phyloP scores from a whole-genome alignment of 75 land plant species.

The Sequoia sempervirens region DNA sequence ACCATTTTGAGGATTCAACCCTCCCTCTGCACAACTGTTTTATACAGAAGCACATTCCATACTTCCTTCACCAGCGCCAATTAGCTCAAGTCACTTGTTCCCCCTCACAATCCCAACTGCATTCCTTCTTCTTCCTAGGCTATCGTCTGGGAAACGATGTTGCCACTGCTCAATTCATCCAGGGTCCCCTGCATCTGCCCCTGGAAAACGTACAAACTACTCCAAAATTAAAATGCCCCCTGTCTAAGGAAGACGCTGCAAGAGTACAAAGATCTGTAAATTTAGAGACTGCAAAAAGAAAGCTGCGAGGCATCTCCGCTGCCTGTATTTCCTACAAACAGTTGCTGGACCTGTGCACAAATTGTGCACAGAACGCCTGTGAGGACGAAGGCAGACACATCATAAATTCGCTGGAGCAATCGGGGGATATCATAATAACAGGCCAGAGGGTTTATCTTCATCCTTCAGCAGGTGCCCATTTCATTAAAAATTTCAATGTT shows the following conservation, averaged over 20 bases:
- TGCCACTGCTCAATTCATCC: no score
- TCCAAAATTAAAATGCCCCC: not conserved
- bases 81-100: no score
- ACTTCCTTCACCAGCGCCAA: no score
- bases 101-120: no score
- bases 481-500: not conserved
- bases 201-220: not conserved
- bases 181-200: no score
- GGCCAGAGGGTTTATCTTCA: constrained; percentile 58
- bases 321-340: constrained; percentile 43
- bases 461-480: constrained; percentile 58
- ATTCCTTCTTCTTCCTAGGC: no score
- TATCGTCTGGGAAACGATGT: no score
- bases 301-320: constrained; percentile 21
- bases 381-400: constrained; percentile 13
- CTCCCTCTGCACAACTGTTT: no score
- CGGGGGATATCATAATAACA: constrained; percentile 61
- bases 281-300: constrained; percentile 33
- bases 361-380: not conserved
- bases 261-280: constrained; percentile 34
- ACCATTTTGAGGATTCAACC: no score
- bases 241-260: not conserved
- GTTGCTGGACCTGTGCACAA: constrained; percentile 29
- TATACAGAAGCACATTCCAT: no score
- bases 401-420: constrained; percentile 43